Evolutionary conservation across 805 yeast genomes (phyloP).

Genomic region (Deakozyma indianensis): DNA sequence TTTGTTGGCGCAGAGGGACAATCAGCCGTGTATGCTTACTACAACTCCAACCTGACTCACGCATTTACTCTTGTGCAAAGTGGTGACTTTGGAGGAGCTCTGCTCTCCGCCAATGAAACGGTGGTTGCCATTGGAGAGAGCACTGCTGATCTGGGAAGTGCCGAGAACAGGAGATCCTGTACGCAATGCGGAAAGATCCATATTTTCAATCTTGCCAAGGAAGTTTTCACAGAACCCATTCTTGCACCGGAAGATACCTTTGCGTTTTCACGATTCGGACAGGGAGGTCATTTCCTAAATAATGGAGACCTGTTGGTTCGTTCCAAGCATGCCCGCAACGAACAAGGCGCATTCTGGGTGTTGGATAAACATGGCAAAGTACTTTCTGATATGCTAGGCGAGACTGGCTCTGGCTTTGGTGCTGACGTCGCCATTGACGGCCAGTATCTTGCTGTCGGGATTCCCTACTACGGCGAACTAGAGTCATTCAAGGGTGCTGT

Average conservation of each 20-base stretch:
- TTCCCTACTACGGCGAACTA: slow-evolving; percentile 13
- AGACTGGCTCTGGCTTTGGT: slow-evolving; percentile 33
- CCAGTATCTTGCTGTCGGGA: slow-evolving; percentile 11
- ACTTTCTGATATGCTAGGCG: slow-evolving; percentile 9
- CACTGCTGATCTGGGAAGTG: not conserved
- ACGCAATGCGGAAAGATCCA: slow-evolving; percentile 29
- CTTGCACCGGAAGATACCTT: not conserved
- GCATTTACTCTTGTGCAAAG: slow-evolving; percentile 7
- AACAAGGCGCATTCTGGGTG: slow-evolving; percentile 35
- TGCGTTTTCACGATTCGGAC: not conserved
- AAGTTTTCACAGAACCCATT: not conserved
- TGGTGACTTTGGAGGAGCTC: slow-evolving; percentile 16
- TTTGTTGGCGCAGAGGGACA: slow-evolving; percentile 27
- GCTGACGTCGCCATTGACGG: slow-evolving; percentile 19
- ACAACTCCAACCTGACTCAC: slow-evolving; percentile 12
- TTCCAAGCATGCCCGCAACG: slow-evolving; percentile 27
- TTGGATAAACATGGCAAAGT: slow-evolving; percentile 17
- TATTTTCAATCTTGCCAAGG: slow-evolving; percentile 15
- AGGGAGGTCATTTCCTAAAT: not conserved
- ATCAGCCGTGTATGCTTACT: slow-evolving; percentile 25
- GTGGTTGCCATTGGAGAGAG: not conserved
- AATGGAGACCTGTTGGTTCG: slow-evolving; percentile 22
- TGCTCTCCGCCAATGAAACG: slow-evolving; percentile 11
- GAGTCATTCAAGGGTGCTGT: not conserved
- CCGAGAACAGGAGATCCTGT: slow-evolving; percentile 12